Evolutionary conservation across 1,284 basidiomycete species (phyloP).

Genomic region (Ceratorhiza oryzae-sativae): DNA sequence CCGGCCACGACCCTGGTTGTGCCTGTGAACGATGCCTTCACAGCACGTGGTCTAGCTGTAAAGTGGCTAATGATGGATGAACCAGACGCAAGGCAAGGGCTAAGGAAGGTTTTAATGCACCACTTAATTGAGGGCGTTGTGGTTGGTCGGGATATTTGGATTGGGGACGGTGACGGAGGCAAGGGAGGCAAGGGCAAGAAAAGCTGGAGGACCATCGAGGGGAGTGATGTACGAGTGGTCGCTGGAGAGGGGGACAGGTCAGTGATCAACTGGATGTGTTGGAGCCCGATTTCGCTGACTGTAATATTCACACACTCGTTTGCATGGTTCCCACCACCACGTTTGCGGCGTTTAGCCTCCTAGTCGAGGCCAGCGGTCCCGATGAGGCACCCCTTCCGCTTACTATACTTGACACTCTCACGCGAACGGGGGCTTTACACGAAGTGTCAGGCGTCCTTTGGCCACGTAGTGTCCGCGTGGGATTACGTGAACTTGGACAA

Average conservation of each 20-base stretch:
- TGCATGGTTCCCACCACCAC: not conserved
- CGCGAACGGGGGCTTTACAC: conserved; percentile 91
- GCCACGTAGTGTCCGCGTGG: conserved; percentile 86
- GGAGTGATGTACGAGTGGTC: conserved; percentile 52
- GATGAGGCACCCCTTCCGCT: conserved; percentile 29
- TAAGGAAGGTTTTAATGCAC: conserved; percentile 84
- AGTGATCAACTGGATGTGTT: not conserved
- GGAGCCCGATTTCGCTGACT: not conserved
- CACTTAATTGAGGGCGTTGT: conserved; percentile 82
- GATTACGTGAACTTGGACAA: conserved; percentile 85
- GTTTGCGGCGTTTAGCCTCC: conserved; percentile 11
- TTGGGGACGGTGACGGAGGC: conserved; percentile 5
- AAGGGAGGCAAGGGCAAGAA: conserved; percentile 47
- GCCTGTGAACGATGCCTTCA: conserved; percentile 89
- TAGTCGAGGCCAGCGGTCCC: conserved; percentile 29
- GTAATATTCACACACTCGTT: not conserved
- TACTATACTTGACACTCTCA: conserved; percentile 65
- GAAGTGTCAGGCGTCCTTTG: conserved; percentile 82
- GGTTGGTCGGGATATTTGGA: conserved; percentile 62
- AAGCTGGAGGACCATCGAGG: conserved; percentile 51
- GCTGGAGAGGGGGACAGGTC: conserved; percentile 24
- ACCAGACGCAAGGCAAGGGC: conserved; percentile 75
- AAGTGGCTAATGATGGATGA: conserved; percentile 69
- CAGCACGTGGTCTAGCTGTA: conserved; percentile 75
- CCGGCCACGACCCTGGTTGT: conserved; percentile 85